phyloP scores from a whole-genome alignment of 2,329 filamentous ascomycete species.

The Xylaria sp. region DNA sequence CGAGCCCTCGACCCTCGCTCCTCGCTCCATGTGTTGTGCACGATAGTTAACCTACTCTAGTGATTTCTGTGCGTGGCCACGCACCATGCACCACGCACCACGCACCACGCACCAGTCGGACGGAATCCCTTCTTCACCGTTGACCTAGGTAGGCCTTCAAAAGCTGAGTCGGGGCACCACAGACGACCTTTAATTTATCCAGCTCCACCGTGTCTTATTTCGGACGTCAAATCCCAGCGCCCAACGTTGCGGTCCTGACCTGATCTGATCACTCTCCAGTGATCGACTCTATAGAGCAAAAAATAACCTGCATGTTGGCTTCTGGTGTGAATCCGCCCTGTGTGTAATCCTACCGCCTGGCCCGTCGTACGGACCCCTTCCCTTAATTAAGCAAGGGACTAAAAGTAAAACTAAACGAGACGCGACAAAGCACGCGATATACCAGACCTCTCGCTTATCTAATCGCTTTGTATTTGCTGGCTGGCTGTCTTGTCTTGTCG shows the following conservation, averaged over 20 bases:
- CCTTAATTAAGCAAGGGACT: background rate
- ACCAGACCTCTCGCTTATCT: slow-evolving; percentile 3
- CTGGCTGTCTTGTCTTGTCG: slow-evolving; percentile 4
- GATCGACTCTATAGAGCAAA: slow-evolving; percentile 22
- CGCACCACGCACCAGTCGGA: slow-evolving; percentile 6
- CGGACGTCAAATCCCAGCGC: slow-evolving; percentile 28
- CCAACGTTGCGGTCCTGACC: slow-evolving; percentile 24
- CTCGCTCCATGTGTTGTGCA: slow-evolving; percentile 1
- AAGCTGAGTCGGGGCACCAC: slow-evolving; percentile 6
- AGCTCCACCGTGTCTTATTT: slow-evolving; percentile 17
- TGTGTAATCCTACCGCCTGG: background rate
- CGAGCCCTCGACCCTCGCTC: slow-evolving; percentile 17
- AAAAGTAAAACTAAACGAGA: slow-evolving; percentile 7
- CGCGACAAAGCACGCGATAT: slow-evolving; percentile 10
- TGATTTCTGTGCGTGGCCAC: slow-evolving; percentile 8
- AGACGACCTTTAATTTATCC: slow-evolving; percentile 28
- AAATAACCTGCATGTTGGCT: background rate
- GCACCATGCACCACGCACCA: background rate
- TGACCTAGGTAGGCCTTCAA: slow-evolving; percentile 2
- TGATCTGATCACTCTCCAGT: slow-evolving; percentile 30
- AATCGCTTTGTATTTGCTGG: slow-evolving; percentile 4
- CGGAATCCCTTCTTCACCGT: slow-evolving; percentile 4
- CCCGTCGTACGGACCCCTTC: too few species aligned
- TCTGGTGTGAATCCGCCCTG: slow-evolving; percentile 2
- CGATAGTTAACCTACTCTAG: background rate